These are phyloP conservation scores for Ochetophila trinervis DNA, from an alignment of 306 rosid species.

Conservation along the genomic window DNA sequence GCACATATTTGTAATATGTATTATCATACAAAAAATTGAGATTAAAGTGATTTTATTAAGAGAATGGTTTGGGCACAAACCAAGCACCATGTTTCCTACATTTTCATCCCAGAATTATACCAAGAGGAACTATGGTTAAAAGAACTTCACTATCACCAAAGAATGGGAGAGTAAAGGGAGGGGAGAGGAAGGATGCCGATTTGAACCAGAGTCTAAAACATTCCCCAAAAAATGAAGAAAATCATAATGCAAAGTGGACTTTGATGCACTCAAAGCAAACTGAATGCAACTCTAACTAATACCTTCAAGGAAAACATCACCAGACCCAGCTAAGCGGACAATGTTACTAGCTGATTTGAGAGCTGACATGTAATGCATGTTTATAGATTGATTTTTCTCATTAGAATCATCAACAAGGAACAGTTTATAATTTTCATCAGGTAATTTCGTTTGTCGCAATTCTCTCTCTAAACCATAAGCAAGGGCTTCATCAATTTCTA, in stretches of 20 bases:
- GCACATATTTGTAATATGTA: neutral
- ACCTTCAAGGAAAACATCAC: constrained; percentile 91
- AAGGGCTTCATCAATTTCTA: constrained; percentile 81
- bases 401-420: constrained; percentile 39
- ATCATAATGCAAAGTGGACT: constrained; percentile 1
- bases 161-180: neutral
- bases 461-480: constrained; percentile 92
- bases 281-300: constrained; percentile 21
- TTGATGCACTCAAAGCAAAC: constrained; percentile 22
- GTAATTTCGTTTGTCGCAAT: constrained; percentile 55
- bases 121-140: neutral
- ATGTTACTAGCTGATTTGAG: constrained; percentile 67
- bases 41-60: neutral
- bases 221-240: neutral
- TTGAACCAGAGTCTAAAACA: constrained; percentile 12
- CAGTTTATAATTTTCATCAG: constrained; percentile 56
- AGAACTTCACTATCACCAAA: neutral
- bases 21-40: neutral
- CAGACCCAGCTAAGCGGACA: constrained; percentile 67
- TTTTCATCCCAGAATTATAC: neutral
- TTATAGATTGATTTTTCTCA: constrained; percentile 41
- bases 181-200: neutral
- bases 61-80: no score
- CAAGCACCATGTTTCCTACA: no score
- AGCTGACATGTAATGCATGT: constrained; percentile 76